Base-by-base conservation (phyloP, 2,329 filamentous ascomycete species). In the Didymella pinodella region DNA sequence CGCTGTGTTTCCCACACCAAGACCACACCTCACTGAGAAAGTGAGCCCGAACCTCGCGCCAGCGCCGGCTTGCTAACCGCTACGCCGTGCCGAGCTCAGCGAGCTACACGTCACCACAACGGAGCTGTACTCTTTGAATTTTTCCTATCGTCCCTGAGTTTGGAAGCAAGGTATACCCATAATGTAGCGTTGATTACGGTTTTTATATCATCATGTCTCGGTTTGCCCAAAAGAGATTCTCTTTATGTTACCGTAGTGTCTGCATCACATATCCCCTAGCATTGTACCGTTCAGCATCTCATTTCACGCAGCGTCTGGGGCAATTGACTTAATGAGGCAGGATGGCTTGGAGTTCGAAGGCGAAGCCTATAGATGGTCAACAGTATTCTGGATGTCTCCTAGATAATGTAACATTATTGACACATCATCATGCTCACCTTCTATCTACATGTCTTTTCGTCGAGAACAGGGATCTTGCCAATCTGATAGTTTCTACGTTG, bases 31-130 rank as follows among this genome's bases (percentile, higher is more conserved):
- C 74, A 75, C 72, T 75, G 72, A 69, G 66, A 74, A 76, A 75
- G 74, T 76, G 74, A 75, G 71, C 68, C 72, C 74, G 74, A 75
- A 74, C 73, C 74, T 75, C 74, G 70, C 54, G 38, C 63, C 62
- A 62, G 57, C 54, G 47, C 50, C 44, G 51, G 52, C 55, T 54
- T 25, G 34, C n/a, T 34, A 20, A 36, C 25, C 45, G 49, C 40
- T 22, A 18, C 40, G 49, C 56, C 49, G 50, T 10, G 51, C 56
- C 50, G 34, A 50, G 52, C 52, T 64, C 65, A 64, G 57, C 70
- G 73, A 75, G 74, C 71, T 70, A 71, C 72, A 71, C 63, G 67
- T 68, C 74, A 71, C 74, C 74, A 67, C 67, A 59, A 76, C 74
- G 74, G 73, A 68, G 64, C 63, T 61, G 52, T 61, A 59, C 60